Percentiles rank a stretch among this genome's conserved stretches.
These are phyloP conservation scores for Keithomyces neogunnii DNA, from an alignment of 2,329 filamentous ascomycete species.

Conservation along the genomic window DNA sequence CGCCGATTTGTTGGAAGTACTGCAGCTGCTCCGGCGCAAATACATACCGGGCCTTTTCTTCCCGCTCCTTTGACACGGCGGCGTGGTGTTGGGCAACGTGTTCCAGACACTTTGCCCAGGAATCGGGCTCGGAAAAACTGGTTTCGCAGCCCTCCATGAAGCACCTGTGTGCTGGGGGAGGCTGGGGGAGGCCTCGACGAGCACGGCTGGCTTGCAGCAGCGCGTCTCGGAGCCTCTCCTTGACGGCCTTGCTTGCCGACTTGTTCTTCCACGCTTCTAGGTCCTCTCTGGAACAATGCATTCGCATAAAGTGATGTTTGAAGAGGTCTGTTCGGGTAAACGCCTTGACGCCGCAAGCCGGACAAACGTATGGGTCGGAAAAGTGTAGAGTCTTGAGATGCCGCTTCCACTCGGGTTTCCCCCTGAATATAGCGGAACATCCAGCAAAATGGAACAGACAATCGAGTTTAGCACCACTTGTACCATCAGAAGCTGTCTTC, in stretches of 20 bases:
- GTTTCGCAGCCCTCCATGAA: conserved; percentile 50
- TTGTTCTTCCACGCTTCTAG: conserved; percentile 29
- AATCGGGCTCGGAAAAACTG: conserved; percentile 50
- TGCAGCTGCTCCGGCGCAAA: conserved; percentile 2
- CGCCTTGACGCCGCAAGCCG: conserved; percentile 47
- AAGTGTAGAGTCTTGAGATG: conserved; percentile 75
- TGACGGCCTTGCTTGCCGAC: conserved; percentile 32
- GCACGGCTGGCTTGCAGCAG: neutral
- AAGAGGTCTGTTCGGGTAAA: conserved; percentile 94
- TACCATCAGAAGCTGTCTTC: conserved; percentile 21
- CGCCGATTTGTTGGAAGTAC: conserved; percentile 9
- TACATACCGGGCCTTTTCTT: neutral
- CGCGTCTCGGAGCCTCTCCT: conserved; percentile 36
- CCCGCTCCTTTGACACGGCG: neutral
- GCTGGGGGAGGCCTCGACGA: conserved; percentile 13
- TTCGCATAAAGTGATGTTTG: conserved; percentile 77
- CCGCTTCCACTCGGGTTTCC: conserved; percentile 94
- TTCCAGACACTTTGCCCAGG: conserved; percentile 81
- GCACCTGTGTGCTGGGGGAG: conserved; percentile 55
- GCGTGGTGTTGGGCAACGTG: conserved; percentile 79
- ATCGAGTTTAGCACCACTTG: neutral
- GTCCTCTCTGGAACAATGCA: conserved; percentile 51
- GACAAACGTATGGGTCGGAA: conserved; percentile 67
- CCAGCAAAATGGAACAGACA: conserved; percentile 76
- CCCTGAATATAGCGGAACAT: conserved; percentile 63